Conservation (phyloP, 2,329 filamentous ascomycete genomes). For the Leptographium procerum region DNA sequence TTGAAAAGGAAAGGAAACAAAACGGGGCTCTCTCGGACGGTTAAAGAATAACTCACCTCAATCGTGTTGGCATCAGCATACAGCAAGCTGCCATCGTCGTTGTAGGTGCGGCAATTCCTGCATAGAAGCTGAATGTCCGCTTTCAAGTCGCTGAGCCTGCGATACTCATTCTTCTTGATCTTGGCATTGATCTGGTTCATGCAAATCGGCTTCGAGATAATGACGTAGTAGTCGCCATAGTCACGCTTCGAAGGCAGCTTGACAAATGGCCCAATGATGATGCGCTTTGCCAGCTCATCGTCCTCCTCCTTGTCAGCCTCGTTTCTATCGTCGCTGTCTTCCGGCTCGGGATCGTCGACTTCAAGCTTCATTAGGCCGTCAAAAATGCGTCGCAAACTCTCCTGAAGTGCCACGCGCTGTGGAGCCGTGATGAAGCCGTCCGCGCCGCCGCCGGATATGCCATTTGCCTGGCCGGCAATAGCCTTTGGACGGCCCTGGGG, state of each 20-base stretch:
- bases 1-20: not conserved
- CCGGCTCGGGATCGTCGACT: conserved; percentile 56
- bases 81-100: conserved; percentile 86
- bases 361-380: conserved; percentile 76
- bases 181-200: conserved; percentile 92
- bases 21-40: too few relatives aligned
- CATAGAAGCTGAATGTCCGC: conserved; percentile 77
- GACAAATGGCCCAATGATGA: conserved; percentile 89
- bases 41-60: conserved; percentile 57
- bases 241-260: conserved; percentile 80
- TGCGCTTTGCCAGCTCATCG: conserved; percentile 52
- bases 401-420: conserved; percentile 68
- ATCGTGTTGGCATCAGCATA: conserved; percentile 89
- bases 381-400: conserved; percentile 64
- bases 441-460: conserved; percentile 5
- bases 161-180: conserved; percentile 94
- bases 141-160: conserved; percentile 65
- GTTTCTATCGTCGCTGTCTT: conserved; percentile 34
- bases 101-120: conserved; percentile 87
- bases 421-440: conserved; percentile 53
- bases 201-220: conserved; percentile 86
- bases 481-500: conserved; percentile 60
- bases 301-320: conserved; percentile 36
- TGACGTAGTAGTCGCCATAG: conserved; percentile 89
- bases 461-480: conserved; percentile 20